Evolutionary conservation across 2,329 filamentous ascomycete species (phyloP), one percentile per base, ranked within the genome.

Genomic region (Periconia sp.): DNA sequence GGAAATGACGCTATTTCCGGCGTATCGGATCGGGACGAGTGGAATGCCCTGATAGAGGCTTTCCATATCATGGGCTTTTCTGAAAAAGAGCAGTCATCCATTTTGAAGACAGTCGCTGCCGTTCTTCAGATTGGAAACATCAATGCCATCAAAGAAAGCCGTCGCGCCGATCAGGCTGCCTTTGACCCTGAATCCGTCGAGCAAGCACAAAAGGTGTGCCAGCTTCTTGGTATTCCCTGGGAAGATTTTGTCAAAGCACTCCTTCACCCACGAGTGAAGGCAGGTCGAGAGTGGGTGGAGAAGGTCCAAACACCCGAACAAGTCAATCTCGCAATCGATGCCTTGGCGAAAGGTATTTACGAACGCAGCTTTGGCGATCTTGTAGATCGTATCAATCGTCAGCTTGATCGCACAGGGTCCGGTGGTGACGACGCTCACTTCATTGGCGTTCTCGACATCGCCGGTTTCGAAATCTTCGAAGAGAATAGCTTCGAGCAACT

Each of bases 401-500:
- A 96, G 63, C 82, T 99, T 4, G 92, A 97, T 65, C 85, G 89
- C n/a, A 87, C 85, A 29, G 88, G 89, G 3, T 82, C 89, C 65
- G 86, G 87, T 8, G 78, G 86, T 35, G 92, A 99, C 46, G 92
- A 97, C 64, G 92, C 89, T 2, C 87, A 89, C 61, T 99, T 99
- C 72, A 99, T 99, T 55, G 94, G 94, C 40, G 94, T 99, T 7
- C 85, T 99, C 29, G 94, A 99, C 82, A 99, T 99, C 71, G 95
- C 95, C 52, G 94, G 94, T 48, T 99, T 99, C 71, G 94, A 99
- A 66, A 99, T 99, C 46, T 99, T 99, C 57, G 94, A 99, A 69
- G 94, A 92, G 75, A 99, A 99, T 76, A 96, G 89, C 54, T 99
- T 99, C 63, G 94, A 99, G 70, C 94, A 99, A 73, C 83, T 99